Evolutionary conservation across 768 basidiomycete genomes (phyloP).

Genomic region (Myochromella boudieri): DNA sequence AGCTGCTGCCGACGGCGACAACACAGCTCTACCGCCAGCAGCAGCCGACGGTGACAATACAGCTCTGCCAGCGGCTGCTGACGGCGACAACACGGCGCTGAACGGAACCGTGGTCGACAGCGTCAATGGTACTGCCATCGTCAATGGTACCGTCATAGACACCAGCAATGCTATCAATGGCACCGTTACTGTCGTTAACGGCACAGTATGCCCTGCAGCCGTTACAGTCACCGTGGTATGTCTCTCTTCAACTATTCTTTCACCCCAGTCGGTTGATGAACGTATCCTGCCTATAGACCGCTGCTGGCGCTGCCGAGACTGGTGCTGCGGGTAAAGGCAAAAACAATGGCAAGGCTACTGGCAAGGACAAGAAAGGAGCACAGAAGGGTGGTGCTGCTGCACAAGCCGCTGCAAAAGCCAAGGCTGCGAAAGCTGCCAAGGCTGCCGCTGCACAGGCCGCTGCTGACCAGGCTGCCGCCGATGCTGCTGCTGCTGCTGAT

Average conservation of each 20-base stretch:
- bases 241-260: not conserved
- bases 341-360: constrained; percentile 1
- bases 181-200: constrained; percentile 20
- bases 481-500: not conserved
- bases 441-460: constrained; percentile 1
- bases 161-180: constrained; percentile 10
- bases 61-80: not conserved
- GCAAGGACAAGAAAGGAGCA: not conserved
- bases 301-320: constrained; percentile 9
- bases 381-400: not conserved
- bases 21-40: not conserved
- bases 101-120: constrained; percentile 2
- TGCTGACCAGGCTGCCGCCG: not conserved
- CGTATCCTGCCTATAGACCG: constrained; percentile 5
- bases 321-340: constrained; percentile 1
- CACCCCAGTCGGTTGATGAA: not conserved
- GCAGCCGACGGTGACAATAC: not conserved
- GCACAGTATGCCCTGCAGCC: constrained; percentile 6
- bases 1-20: no score
- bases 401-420: not conserved
- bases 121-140: constrained; percentile 2
- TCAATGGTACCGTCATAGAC: constrained; percentile 7
- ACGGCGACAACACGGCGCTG: not conserved
- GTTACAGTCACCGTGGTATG: constrained; percentile 18
- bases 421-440: constrained; percentile 4